Base-by-base conservation (phyloP, 2,329 filamentous ascomycete genomes). In the Hirsutella minnesotensis region DNA sequence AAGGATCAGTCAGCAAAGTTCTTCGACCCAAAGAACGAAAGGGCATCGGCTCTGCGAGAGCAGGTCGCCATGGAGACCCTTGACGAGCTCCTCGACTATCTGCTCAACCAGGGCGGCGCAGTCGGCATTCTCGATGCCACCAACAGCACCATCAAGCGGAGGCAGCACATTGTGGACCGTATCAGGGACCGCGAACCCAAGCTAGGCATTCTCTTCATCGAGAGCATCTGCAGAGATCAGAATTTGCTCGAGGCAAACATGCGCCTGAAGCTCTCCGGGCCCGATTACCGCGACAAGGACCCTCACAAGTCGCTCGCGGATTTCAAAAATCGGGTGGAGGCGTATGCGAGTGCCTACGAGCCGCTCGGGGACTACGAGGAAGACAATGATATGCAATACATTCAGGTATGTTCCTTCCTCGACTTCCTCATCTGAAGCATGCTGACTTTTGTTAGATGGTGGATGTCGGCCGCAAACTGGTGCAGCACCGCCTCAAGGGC, bases 91-190 rank as follows among this genome's bases (percentile, higher is more conserved):
- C 65, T 98, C 38, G 83, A 95, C 53, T 98, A 94, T 60, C 79
- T 98, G 10, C 69, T 96, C 29, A 71, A 81, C 20, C 73, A 81
- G 42, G 86, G 83, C 22, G 92, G 92, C 38, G 86, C 88, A 24
- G 86, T 96, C 9, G 92, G 92, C 31, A 96, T 98, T 49, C 77
- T 98, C 12, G 92, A 98, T 63, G 92, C 92, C 8, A 98, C 92
- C 8, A 98, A 98, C 67, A 95, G 89, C 66, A 98, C 92, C 0
- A 73, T 94, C 40, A 77, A 86, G 49, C 82, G 92, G 31, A 79
- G 92, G 40, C 81, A 90, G 62, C 74, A 84, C 21, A 76, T 98
- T 43, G 87, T 94, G 54, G 77, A 90, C 47, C 83, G 79, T 51
- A 86, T 96, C 55, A 84, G 86, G 53, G 68, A 80, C 41, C 77